Evolutionary conservation across 2,329 filamentous ascomycete species (phyloP).

Genomic region (Venturia pyrina): DNA sequence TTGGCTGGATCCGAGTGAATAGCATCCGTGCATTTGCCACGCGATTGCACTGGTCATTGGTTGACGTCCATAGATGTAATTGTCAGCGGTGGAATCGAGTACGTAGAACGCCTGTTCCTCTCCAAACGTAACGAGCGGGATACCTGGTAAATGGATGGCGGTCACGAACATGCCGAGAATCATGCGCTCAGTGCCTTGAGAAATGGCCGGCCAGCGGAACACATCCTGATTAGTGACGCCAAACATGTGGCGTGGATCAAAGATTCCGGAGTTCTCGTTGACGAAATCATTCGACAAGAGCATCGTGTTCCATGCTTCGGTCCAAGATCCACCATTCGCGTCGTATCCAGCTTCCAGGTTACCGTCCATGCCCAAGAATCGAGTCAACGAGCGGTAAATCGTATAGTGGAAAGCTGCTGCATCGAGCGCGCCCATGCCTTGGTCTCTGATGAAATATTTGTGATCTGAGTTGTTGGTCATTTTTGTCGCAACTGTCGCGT

Average conservation of each 20-base stretch:
- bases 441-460: slow-evolving; percentile 40
- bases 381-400: slow-evolving; percentile 47
- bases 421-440: slow-evolving; percentile 44
- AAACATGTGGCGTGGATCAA: slow-evolving; percentile 56
- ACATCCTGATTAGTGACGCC: slow-evolving; percentile 58
- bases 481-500: slow-evolving; percentile 36
- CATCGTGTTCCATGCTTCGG: slow-evolving; percentile 44
- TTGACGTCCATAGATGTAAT: slow-evolving; percentile 57
- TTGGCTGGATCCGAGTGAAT: slow-evolving; percentile 44
- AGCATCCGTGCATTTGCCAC: slow-evolving; percentile 58
- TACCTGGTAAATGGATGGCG: slow-evolving; percentile 50
- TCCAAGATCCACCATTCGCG: slow-evolving; percentile 42
- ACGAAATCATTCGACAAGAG: slow-evolving; percentile 47
- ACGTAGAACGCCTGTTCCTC: slow-evolving; percentile 58
- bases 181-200: slow-evolving; percentile 47
- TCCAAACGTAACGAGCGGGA: slow-evolving; percentile 51
- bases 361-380: slow-evolving; percentile 50
- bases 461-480: slow-evolving; percentile 29
- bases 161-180: slow-evolving; percentile 49
- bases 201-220: slow-evolving; percentile 52
- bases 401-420: slow-evolving; percentile 52
- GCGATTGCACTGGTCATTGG: slow-evolving; percentile 51
- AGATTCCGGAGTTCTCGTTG: slow-evolving; percentile 49
- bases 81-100: slow-evolving; percentile 52
- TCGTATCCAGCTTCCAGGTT: slow-evolving; percentile 43